Percentiles rank a stretch among this genome's conserved stretches.
Conservation (phyloP, 148 eudicot species). For the Camellia granthamiana region DNA sequence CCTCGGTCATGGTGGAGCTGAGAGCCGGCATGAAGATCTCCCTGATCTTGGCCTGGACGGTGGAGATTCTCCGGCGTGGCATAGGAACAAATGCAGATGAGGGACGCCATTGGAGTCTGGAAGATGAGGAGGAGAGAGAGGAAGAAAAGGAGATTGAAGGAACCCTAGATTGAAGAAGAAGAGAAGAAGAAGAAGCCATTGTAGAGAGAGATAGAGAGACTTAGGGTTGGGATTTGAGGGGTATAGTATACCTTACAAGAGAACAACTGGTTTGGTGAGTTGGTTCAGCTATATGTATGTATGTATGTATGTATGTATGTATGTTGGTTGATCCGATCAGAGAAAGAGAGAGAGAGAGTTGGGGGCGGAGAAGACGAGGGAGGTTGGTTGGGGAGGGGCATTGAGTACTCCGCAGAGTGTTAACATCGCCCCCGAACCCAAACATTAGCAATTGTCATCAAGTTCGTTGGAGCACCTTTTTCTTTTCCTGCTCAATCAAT, state of each 20-base stretch:
- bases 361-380: conserved; percentile 76
- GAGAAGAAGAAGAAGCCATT: conserved; percentile 36
- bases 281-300: background rate
- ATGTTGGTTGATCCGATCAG: too few species aligned
- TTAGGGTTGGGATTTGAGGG: background rate
- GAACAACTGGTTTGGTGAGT: background rate
- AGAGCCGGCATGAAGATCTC: too few species aligned
- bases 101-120: too few species aligned
- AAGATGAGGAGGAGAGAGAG: conserved; percentile 29
- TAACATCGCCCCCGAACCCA: background rate
- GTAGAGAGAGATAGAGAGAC: conserved; percentile 14
- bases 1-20: too few species aligned
- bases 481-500: background rate
- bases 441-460: background rate
- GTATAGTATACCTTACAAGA: too few species aligned
- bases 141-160: conserved; percentile 37
- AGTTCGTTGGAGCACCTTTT: conserved; percentile 8
- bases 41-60: too few species aligned
- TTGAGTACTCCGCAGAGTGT: conserved; percentile 28
- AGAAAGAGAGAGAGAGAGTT: too few species aligned
- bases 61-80: too few species aligned
- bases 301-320: background rate
- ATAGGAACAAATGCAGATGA: too few species aligned
- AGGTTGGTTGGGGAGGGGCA: conserved; percentile 12
- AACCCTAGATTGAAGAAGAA: conserved; percentile 32